Conservation (phyloP, 345 rosid species). For the Eucalyptus pauciflora region DNA sequence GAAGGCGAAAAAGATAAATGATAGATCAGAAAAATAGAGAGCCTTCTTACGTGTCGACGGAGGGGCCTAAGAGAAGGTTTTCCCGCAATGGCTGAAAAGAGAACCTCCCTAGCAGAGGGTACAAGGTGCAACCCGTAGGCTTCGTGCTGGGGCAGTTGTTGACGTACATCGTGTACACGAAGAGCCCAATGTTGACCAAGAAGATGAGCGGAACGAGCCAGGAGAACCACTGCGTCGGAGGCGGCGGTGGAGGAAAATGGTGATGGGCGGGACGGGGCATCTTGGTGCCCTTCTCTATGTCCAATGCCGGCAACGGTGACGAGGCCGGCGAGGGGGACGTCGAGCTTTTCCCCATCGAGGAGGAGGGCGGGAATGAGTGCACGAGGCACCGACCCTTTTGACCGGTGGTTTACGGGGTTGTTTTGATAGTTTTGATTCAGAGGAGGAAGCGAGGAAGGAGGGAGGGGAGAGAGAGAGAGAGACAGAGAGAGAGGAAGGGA, state of each 20-base stretch:
- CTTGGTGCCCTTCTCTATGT: constrained; percentile 10
- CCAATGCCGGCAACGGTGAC: not conserved
- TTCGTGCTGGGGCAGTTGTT: constrained; percentile 50
- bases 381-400: not conserved
- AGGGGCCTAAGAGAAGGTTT: constrained; percentile 62
- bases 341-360: constrained; percentile 29
- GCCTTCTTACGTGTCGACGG: constrained; percentile 34
- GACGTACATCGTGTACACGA: constrained; percentile 46
- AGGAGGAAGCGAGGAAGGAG: not conserved
- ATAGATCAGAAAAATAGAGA: not conserved
- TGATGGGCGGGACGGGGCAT: not conserved
- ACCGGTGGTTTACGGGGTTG: not conserved
- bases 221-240: constrained; percentile 41
- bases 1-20: not conserved
- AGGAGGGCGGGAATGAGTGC: not conserved
- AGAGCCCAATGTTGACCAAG: constrained; percentile 21
- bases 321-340: not conserved
- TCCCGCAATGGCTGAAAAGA: constrained; percentile 37
- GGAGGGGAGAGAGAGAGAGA: not conserved
- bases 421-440: not conserved
- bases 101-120: constrained; percentile 27
- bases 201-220: constrained; percentile 69
- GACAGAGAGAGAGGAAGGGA: not conserved
- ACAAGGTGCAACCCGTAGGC: not conserved
- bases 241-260: constrained; percentile 34